These are phyloP conservation scores for Paecilomyces variotii DNA, from an alignment of 2,329 filamentous ascomycete genomes.

Conservation along the genomic window DNA sequence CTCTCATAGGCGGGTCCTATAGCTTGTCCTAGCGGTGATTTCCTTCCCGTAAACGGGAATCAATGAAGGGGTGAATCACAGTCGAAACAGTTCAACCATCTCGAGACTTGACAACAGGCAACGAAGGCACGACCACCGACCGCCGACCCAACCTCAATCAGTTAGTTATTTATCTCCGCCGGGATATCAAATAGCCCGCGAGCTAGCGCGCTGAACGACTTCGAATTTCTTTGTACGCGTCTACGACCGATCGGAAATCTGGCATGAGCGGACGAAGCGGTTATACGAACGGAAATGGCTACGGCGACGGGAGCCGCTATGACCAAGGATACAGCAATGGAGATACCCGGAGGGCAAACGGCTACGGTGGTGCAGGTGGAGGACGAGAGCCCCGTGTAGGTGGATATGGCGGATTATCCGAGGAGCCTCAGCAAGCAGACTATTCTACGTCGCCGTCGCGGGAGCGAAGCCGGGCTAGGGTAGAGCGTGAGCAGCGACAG, in stretches of 20 bases:
- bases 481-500: slow-evolving; percentile 21
- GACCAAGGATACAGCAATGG: slow-evolving; percentile 25
- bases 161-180: not conserved
- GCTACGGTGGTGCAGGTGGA: slow-evolving; percentile 17
- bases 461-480: slow-evolving; percentile 23
- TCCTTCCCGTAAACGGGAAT: not conserved
- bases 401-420: slow-evolving; percentile 38
- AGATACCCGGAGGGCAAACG: slow-evolving; percentile 24
- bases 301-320: slow-evolving; percentile 25
- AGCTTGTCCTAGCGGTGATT: not conserved
- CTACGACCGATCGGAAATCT: not conserved
- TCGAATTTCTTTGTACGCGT: not conserved
- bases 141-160: not conserved
- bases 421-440: slow-evolving; percentile 16
- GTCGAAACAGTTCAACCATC: not conserved
- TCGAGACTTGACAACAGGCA: not conserved
- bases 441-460: slow-evolving; percentile 20
- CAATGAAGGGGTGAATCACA: not conserved
- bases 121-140: not conserved
- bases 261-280: slow-evolving; percentile 10
- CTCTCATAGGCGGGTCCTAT: not conserved
- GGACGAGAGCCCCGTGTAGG: slow-evolving; percentile 31
- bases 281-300: slow-evolving; percentile 31
- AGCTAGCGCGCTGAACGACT: not conserved
- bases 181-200: not conserved